Percentiles rank a stretch among this genome's conserved stretches.
Evolutionary conservation across 2,329 filamentous ascomycete species (phyloP).

Genomic region (Fusarium caatingaense): DNA sequence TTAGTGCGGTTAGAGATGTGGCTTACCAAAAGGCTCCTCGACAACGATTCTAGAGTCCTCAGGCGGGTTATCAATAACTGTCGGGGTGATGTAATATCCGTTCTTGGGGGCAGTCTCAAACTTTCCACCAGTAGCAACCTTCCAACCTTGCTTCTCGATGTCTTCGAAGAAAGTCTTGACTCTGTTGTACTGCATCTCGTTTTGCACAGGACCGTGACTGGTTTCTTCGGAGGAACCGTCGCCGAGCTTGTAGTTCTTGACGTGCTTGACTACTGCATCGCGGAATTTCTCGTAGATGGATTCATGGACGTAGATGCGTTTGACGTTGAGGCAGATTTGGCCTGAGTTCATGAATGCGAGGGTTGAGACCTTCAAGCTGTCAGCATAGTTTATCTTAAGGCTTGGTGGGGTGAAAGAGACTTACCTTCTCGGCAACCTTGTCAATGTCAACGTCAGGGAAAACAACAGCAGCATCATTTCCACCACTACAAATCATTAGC

Average conservation of each 20-base stretch:
- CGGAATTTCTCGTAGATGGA: constrained; percentile 68
- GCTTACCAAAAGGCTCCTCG: constrained; percentile 65
- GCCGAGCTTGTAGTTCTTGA: constrained; percentile 59
- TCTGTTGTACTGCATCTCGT: constrained; percentile 73
- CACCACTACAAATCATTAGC: constrained; percentile 51
- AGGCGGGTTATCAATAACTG: constrained; percentile 69
- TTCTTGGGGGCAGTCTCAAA: constrained; percentile 43
- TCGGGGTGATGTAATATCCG: constrained; percentile 68
- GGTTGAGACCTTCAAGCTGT: constrained; percentile 47
- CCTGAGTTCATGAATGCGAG: constrained; percentile 68
- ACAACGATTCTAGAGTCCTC: constrained; percentile 66
- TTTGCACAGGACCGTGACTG: constrained; percentile 70
- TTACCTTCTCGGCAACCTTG: constrained; percentile 52
- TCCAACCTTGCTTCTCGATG: constrained; percentile 57
- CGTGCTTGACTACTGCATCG: constrained; percentile 49
- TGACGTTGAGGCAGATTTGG: constrained; percentile 55
- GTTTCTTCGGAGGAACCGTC: constrained; percentile 52
- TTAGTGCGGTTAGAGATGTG: too few relatives aligned
- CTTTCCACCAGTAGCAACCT: constrained; percentile 54
- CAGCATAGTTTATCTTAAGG: fast-evolving
- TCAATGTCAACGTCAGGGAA: constrained; percentile 66
- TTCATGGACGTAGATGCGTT: constrained; percentile 71
- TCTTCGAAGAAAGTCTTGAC: constrained; percentile 59
- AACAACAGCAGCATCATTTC: constrained; percentile 71
- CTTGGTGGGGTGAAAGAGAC: too few relatives aligned